Base-by-base conservation (phyloP, 768 basidiomycete species). In the Auriscalpium microsporum region DNA sequence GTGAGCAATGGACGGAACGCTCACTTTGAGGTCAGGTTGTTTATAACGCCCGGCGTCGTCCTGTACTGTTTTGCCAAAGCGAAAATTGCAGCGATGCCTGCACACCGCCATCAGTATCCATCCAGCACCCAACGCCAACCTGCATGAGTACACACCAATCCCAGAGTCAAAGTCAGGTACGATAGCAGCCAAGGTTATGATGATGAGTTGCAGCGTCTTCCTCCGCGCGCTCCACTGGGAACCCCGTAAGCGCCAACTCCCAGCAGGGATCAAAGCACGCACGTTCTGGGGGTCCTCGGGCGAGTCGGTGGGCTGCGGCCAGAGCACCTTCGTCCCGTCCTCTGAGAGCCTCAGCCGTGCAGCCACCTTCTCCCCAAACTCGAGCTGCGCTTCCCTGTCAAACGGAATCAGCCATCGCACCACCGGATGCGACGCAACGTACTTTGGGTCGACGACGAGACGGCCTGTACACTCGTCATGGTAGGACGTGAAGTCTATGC, bases 161-260 rank as follows among this genome's bases (percentile, higher is more conserved):
- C 78, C 81, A 10, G 82, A 84, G 60, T 81, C 77, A 56, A 86
- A 86, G 56, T 86, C 84, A 2, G 84, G 85, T 4, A 85, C 75
- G 52, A 83, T 78, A 0, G 83, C 78, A 10, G 84, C 83, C 14
- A 86, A 66, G 0, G 83, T 84, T 53, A 85, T 72, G 48, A 86
- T 79, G 40, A 82, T 56, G 1, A 87, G 70, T 59, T 82, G 81
- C 0, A 82, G 52, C 54, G 73, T 72, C 68, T 85, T 86, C 38
- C 74, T 74, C 23, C 72, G 60, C 48, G 71, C 67, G 17, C 74
- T 72, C 84, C 84, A 86, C 68, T 81, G 69, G 0, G 40, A 10
- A 66, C 64, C 48, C 65, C 62, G 16, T 60, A 10, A 4, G 33
- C 21, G 10, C n/a, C 34, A 8, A 56, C 44, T 21, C 23, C 50